Evolutionary conservation across 257 asterid species (phyloP), one percentile per base, ranked within the genome.

Genomic region (Mentha longifolia): DNA sequence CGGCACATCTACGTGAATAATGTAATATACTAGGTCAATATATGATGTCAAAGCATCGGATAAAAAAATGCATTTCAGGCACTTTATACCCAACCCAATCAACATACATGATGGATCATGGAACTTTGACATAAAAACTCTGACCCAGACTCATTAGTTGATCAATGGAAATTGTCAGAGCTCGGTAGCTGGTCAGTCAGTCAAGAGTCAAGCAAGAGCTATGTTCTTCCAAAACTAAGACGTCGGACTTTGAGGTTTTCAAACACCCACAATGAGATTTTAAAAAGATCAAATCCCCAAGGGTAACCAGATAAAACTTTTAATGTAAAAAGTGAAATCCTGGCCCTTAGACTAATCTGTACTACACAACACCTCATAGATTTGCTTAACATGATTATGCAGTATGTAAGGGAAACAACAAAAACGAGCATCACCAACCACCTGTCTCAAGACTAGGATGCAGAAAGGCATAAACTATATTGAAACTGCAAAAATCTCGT

Each of bases 171-270:
- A 14, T 9, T 63, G 30, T 42, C 50, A 65, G 43, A 12, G 7
- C 17, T 57, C 61, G 61, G 43, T 30, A 19, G 43, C 39, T 33
- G 55, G 25, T 22, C 25, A 22, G 42, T 13, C 66, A 45, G 67
- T 57, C 73, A 62, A 16, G 47, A 51, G 63, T 33, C 71, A 49
- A 63, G 57, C 65, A 39, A 52, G 47, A 62, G 71, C 61, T 46
- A 65, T 55, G 78, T 33, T 51, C 16, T 46, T 62, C 15, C n/a
- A 22, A n/a, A 33, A 57, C 3, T 16, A 41, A 41, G 20, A 46
- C 5, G 15, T 20, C 45, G 31, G 46, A 50, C 70, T 62, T 31
- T 16, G 30, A 61, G 65, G 57, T 25, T 5, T 22, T 35, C 41
- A 39, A 55, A 25, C n/a, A 20, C 22, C 37, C 61, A 47, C 45